Evolutionary conservation across 2,329 filamentous ascomycete species (phyloP).

Genomic region (Diplocarpon mali): DNA sequence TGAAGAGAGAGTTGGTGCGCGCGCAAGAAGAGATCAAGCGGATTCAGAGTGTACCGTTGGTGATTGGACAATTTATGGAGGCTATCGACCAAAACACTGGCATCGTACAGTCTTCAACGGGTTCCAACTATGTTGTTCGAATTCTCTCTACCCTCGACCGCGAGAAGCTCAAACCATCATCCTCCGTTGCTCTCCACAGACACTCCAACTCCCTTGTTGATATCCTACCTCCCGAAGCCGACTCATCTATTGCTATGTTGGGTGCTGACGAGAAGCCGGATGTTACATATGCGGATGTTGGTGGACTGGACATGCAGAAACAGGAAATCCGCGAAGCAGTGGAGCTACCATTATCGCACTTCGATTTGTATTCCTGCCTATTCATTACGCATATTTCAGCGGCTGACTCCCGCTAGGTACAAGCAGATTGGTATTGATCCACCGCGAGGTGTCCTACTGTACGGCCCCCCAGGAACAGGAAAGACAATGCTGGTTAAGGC

Average conservation of each 20-base stretch:
- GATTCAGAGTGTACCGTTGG: conserved; percentile 94
- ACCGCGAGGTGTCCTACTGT: conserved; percentile 88
- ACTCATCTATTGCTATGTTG: conserved; percentile 98
- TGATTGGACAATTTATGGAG: conserved; percentile 99
- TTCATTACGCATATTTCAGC: too few species aligned
- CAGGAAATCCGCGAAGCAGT: conserved; percentile 98
- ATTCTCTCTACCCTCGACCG: conserved; percentile 97
- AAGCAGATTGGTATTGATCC: conserved; percentile 99
- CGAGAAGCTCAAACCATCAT: conserved; percentile 94
- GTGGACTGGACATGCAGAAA: conserved; percentile 98
- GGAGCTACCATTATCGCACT: conserved; percentile 91
- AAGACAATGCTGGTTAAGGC: conserved; percentile 98
- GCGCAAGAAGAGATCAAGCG: conserved; percentile 99
- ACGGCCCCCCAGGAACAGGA: conserved; percentile 89
- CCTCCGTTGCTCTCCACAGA: conserved; percentile 91
- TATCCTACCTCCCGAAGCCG: conserved; percentile 95
- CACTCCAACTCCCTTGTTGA: conserved; percentile 98
- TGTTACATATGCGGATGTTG: conserved; percentile 94
- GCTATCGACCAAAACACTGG: conserved; percentile 99
- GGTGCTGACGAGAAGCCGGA: conserved; percentile 95
- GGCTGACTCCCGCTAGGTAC: conserved; percentile 31
- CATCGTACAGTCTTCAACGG: conserved; percentile 96
- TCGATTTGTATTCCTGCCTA: conserved; percentile 54
- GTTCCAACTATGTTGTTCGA: conserved; percentile 97
- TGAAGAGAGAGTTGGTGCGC: conserved; percentile 93